phyloP scores from a whole-genome alignment of 345 rosid genomes.

The Heritiera fomes region DNA sequence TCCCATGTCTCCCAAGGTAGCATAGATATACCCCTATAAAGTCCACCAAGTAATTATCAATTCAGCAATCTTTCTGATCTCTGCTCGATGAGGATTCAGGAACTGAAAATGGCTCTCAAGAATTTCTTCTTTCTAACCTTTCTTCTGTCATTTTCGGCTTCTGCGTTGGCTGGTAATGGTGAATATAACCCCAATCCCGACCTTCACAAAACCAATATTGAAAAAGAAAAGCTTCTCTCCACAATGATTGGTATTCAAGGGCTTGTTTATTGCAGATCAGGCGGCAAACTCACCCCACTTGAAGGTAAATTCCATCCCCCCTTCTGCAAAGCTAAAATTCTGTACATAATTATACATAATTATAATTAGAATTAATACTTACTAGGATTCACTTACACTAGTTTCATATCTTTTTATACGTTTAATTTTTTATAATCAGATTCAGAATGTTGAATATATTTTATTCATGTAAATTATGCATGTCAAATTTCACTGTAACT shows the following conservation, averaged over 20 bases:
- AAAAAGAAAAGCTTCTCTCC: constrained; percentile 36
- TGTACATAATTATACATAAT: not conserved
- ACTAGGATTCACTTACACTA: too few relatives aligned
- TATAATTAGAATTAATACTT: too few relatives aligned
- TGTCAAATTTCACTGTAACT: too few relatives aligned
- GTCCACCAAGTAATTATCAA: not conserved
- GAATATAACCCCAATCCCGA: not conserved
- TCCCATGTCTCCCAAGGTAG: not conserved
- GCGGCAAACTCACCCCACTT: constrained; percentile 42
- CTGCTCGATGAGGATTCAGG: not conserved
- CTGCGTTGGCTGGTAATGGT: constrained; percentile 16
- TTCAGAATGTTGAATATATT: too few relatives aligned
- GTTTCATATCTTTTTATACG: too few relatives aligned
- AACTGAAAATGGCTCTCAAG: constrained; percentile 23
- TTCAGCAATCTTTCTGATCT: not conserved
- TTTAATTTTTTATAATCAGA: too few relatives aligned
- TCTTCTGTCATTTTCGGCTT: constrained; percentile 28
- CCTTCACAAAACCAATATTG: constrained; percentile 24
- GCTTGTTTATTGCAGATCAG: constrained; percentile 54
- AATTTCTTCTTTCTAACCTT: constrained; percentile 20
- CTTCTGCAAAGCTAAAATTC: not conserved
- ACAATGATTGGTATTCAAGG: constrained; percentile 60
- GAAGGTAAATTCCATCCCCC: constrained; percentile 37
- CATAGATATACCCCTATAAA: not conserved
- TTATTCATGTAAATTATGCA: too few relatives aligned